phyloP scores from a whole-genome alignment of 345 rosid species.

The Syzygium aqueum region DNA sequence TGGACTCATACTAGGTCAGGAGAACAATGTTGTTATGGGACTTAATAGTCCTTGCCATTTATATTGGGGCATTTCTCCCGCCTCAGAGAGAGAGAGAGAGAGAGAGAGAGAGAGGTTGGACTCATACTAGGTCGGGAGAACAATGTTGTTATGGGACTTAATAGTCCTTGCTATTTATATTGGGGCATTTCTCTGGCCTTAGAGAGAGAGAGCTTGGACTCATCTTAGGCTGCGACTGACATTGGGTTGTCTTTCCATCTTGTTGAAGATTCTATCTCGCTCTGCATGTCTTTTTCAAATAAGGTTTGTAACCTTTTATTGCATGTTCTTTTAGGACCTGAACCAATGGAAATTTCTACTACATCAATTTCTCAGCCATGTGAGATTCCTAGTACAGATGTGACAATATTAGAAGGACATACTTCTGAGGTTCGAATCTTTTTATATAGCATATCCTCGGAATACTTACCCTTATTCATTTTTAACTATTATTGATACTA shows the following conservation, averaged over 20 bases:
- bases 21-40: too few species aligned
- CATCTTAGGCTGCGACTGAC: background rate
- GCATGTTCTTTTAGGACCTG: constrained; percentile 30
- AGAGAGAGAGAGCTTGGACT: too few species aligned
- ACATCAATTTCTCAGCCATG: constrained; percentile 43
- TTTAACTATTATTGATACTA: background rate
- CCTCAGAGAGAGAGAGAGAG: too few species aligned
- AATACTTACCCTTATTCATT: background rate
- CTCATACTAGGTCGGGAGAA: too few species aligned
- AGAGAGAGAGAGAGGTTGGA: too few species aligned
- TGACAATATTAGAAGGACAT: constrained; percentile 93
- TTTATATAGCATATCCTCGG: background rate
- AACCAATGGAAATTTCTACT: constrained; percentile 67
- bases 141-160: too few species aligned
- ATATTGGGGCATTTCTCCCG: too few species aligned
- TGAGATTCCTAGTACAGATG: constrained; percentile 82
- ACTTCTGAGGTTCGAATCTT: constrained; percentile 75
- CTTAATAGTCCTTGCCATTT: too few species aligned
- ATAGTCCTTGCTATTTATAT: too few species aligned
- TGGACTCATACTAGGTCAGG: too few species aligned
- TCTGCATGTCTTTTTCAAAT: background rate
- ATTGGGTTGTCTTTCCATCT: background rate
- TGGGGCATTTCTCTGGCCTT: too few species aligned
- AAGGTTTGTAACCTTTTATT: background rate
- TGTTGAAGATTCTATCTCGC: background rate